Evolutionary conservation across 75 land plant species (phyloP), one percentile per base, ranked within the genome.

Genomic region (Cryptomeria japonica): DNA sequence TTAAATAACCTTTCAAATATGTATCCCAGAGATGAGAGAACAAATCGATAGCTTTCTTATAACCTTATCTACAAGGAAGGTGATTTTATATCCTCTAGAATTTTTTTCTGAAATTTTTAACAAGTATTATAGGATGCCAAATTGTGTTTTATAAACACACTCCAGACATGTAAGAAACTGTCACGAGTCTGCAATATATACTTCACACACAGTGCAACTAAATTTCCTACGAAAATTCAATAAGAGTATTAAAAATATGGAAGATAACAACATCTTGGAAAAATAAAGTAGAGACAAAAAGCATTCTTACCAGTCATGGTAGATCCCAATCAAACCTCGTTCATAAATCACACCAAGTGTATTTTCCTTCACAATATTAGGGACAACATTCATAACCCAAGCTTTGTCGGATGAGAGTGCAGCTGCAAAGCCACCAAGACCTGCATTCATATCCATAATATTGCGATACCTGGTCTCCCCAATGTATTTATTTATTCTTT

Each of bases 361-460:
- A 79, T 92, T 93, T 87, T 91, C 91, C 90, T 94, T 90, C 5
- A 96, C 95, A 91, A 93, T 91, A 0, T 95, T 93, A 39, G 99
- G 97, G 79, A 96, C 93, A 78, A 92, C 96, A 91, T 95, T 97
- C 97, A 97, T 97, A 15, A 96, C 96, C 99, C 97, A 96, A 37
- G 90, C 90, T 84, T 94, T 90, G 7, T 95, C 90, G 51, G 93
- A 93, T 53, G 88, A 91, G 85, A 96, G 84, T 72, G 96, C 95
- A 46, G 99, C 99, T 80, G 95, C 97, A 93, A 97, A 96, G 73
- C 99, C 91, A 84, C 99, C 99, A 42, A 97, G 89, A n/a, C 95
- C 95, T 83, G 99, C 96, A 93, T 95, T 97, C 99, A 97, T 97
- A 88, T 97, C 99, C 94, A 97, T 93, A 19, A 96, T 92, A 86